These are phyloP conservation scores for Alternaria viburni DNA, from an alignment of 2,329 filamentous ascomycete genomes.

Conservation along the genomic window DNA sequence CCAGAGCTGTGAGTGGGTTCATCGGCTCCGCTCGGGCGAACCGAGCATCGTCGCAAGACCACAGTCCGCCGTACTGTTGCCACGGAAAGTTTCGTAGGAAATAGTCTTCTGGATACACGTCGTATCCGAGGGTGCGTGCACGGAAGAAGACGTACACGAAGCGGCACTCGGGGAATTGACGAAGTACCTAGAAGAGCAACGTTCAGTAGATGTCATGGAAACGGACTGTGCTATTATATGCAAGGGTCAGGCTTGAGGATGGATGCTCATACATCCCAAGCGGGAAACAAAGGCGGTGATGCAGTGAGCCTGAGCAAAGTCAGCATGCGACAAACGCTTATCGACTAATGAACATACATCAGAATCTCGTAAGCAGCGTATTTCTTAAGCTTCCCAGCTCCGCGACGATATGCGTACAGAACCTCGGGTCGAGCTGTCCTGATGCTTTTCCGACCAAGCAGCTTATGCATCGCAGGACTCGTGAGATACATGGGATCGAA, in stretches of 20 bases:
- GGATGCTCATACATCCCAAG: slow-evolving; percentile 50
- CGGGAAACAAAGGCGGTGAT: slow-evolving; percentile 47
- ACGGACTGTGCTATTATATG: slow-evolving; percentile 1
- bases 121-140: slow-evolving; percentile 45
- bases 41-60: slow-evolving; percentile 47
- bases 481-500: slow-evolving; percentile 88
- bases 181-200: slow-evolving; percentile 38
- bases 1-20: slow-evolving; percentile 30
- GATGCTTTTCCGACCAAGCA: slow-evolving; percentile 58
- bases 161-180: slow-evolving; percentile 46
- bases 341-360: slow-evolving; percentile 59
- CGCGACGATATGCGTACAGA: slow-evolving; percentile 69
- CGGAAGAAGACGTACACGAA: slow-evolving; percentile 49
- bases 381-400: slow-evolving; percentile 68
- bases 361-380: slow-evolving; percentile 82
- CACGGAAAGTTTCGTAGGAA: slow-evolving; percentile 49
- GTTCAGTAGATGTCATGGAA: slow-evolving; percentile 30
- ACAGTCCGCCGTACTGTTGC: slow-evolving; percentile 47
- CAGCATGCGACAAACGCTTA: neutral
- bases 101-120: slow-evolving; percentile 48
- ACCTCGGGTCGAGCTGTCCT: slow-evolving; percentile 65
- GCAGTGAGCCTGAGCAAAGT: slow-evolving; percentile 42
- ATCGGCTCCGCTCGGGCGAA: slow-evolving; percentile 41
- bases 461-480: slow-evolving; percentile 65
- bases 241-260: neutral